These are phyloP conservation scores for Epichloe uncinata DNA, from an alignment of 2,329 filamentous ascomycete species.

Conservation along the genomic window DNA sequence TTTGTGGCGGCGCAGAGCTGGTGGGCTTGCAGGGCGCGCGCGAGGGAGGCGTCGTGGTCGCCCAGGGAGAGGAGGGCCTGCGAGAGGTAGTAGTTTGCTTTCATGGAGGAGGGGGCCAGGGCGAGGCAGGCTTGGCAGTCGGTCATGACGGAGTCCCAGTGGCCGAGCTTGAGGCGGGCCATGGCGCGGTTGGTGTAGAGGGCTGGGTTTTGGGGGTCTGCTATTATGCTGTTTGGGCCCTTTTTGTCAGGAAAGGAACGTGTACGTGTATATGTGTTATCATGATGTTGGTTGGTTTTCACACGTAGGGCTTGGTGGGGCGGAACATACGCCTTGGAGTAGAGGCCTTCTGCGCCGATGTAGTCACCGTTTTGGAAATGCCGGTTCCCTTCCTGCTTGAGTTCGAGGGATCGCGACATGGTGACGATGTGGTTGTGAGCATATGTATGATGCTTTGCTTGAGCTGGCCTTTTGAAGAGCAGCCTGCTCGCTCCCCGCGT, in stretches of 20 bases:
- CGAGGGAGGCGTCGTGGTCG: constrained; percentile 55
- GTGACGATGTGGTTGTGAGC: too few species aligned
- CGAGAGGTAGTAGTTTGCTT: constrained; percentile 71
- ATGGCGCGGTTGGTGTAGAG: constrained; percentile 88
- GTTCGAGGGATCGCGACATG: constrained; percentile 24
- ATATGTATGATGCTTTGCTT: too few species aligned
- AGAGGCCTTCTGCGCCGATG: constrained; percentile 50
- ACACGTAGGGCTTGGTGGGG: too few species aligned
- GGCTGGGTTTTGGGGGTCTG: constrained; percentile 61
- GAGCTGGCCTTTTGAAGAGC: too few species aligned
- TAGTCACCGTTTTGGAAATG: constrained; percentile 55
- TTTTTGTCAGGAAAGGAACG: not conserved
- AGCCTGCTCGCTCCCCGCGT: too few species aligned
- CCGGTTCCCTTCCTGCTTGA: constrained; percentile 49
- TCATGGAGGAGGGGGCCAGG: constrained; percentile 53
- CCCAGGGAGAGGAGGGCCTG: constrained; percentile 65
- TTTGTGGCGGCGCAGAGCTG: constrained; percentile 47
- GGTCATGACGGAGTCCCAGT: constrained; percentile 61
- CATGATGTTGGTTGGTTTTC: too few species aligned
- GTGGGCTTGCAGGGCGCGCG: constrained; percentile 60
- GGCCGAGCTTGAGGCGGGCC: constrained; percentile 58
- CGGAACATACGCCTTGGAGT: constrained; percentile 52
- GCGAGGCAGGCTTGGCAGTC: constrained; percentile 68
- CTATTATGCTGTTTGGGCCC: constrained; percentile 46
- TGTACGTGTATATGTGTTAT: not conserved